Evolutionary conservation across 2,329 filamentous ascomycete species (phyloP), one percentile per base, ranked within the genome.

Genomic region (Blastomyces gilchristii): DNA sequence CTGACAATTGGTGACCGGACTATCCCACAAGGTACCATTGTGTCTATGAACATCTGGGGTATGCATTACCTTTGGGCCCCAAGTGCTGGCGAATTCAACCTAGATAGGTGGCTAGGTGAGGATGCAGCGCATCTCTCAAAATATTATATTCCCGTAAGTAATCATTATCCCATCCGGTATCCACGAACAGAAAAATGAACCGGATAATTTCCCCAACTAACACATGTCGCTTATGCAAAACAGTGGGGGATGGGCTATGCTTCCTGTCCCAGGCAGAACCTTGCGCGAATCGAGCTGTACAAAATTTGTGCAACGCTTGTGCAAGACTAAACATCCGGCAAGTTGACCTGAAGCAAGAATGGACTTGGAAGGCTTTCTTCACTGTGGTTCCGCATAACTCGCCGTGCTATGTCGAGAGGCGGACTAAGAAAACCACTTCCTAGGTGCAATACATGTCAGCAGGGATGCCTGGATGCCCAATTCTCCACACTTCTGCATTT

Each of bases 31-130:
- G 73, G 73, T 4, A 69, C 66, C 2, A 65, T 73, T 28, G 65
- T 77, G 4, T 71, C 69, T 28, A 67, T 77, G 34, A 75, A 74
- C 53, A 68, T 73, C 9, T 78, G 69, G 73, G 65, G 68, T 11
- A 64, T 68, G 34, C 69, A 71, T 54, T 67, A 66, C 0, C 67
- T 70, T 1, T 71, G 70, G 50, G 70, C 70, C 2, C 50, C 64
- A 16, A 68, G 71, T 57, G 66, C 66, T 61, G 50, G 70, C n/a
- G 63, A 25, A 3, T 71, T 67, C 62, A 71, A 68, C 50, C 70
- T 69, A 0, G 64, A 68, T 2, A 66, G 69, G 37, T 71, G 69
- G 68, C 64, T 69, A 4, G 43, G 61, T 34, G 54, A 57, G 16
- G 45, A 63, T 34, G 47, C 61, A 0, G 39, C 22, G 3, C 60